Base-by-base conservation (phyloP, 805 yeast species). In the Pichia rugopelliculosa region DNA sequence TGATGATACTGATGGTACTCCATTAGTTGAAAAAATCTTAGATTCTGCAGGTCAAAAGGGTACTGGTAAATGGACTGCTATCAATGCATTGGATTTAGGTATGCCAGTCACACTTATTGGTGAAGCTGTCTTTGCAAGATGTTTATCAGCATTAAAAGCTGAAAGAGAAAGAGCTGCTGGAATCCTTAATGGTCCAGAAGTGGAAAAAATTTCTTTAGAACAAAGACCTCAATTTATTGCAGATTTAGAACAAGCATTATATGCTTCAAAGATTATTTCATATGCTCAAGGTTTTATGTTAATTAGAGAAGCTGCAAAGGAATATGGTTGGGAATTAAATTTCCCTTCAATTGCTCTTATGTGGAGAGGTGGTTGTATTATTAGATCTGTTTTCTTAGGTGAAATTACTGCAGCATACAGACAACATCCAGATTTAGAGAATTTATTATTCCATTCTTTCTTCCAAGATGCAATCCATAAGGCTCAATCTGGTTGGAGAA, bases 321-420 rank as follows among this genome's bases (percentile, higher is more conserved):
- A 88, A 71, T 91, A 88, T 80, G 83, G 83, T 66, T 91, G 99
- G 99, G 82, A 87, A 72, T 79, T 91, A 69, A 93, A 91, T 84
- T 86, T 87, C 82, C 96, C 98, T 61, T 93, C 96, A 52, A 93
- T 93, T 63, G 98, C 98, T 60, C 80, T 93, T 65, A 91, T 91
- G 98, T 91, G 99, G 99, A 84, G 99, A 81, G 99, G 99, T 77
- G 99, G 99, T 63, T 91, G 99, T 80, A 91, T 91, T 72, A 91
- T 91, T 75, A 87, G 98, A 80, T 91, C 99, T 50, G 97, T 91
- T 57, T 91, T 91, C 86, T 78, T 91, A 67, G 97, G 83, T 66
- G 97, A 91, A 73, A 91, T 91, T 74, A 91, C 99, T 59, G 71
- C 87, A 68, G 99, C 99, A 59, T 91, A 84, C 85, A 87, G 93